Evolutionary conservation across 2,329 filamentous ascomycete genomes (phyloP).

Genomic region (Endoconidiophora laricicola): DNA sequence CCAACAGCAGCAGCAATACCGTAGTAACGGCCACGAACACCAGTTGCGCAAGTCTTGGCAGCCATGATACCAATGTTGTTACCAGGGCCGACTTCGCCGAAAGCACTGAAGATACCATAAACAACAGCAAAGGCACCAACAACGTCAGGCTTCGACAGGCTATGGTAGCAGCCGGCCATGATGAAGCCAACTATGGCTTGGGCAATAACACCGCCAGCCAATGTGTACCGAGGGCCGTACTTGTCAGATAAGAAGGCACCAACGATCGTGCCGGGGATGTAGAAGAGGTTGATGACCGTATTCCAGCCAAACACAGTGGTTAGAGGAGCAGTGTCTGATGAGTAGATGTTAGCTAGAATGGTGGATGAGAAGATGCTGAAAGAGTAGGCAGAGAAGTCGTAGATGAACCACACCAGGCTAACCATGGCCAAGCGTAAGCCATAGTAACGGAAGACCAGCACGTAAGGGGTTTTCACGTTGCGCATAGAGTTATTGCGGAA

Average conservation of each 20-base stretch:
- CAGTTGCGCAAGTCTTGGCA: constrained; percentile 74
- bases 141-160: constrained; percentile 40
- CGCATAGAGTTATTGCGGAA: constrained; percentile 56
- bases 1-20: constrained; percentile 56
- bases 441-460: constrained; percentile 47
- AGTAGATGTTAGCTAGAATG: constrained; percentile 51
- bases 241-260: constrained; percentile 65
- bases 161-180: constrained; percentile 65
- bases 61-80: constrained; percentile 84
- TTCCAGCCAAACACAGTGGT: constrained; percentile 79
- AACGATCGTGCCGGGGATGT: constrained; percentile 64
- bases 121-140: constrained; percentile 24
- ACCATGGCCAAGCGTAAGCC: constrained; percentile 56
- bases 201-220: constrained; percentile 51
- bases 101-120: constrained; percentile 23
- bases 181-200: constrained; percentile 74
- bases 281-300: constrained; percentile 75
- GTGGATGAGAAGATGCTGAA: constrained; percentile 73
- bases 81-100: constrained; percentile 52
- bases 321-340: constrained; percentile 30
- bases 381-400: constrained; percentile 69
- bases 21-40: constrained; percentile 62
- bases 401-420: constrained; percentile 69
- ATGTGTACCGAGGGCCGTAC: constrained; percentile 59
- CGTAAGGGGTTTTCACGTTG: constrained; percentile 38